Conservation (phyloP, 2,329 filamentous ascomycete species). For the Chrysoporthe austroafricana region DNA sequence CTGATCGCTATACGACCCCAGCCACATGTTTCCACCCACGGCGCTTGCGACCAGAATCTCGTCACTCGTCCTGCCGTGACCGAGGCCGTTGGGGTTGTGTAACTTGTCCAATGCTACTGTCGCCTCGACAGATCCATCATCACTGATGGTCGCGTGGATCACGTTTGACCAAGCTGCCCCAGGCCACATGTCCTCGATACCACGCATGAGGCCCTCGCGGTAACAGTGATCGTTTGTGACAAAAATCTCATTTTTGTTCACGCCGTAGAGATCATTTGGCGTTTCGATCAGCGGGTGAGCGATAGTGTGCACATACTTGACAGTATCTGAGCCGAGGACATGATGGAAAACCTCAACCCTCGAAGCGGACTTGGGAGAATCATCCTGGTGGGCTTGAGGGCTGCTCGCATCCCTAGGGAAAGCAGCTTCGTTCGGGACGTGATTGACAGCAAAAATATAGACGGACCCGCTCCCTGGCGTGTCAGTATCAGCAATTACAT, state of each 20-base stretch:
- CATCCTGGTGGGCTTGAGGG: slow-evolving; percentile 4
- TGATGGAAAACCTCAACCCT: slow-evolving; percentile 27
- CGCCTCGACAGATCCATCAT: slow-evolving; percentile 19
- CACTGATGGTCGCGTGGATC: slow-evolving; percentile 10
- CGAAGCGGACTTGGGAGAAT: slow-evolving; percentile 20
- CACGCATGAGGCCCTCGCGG: slow-evolving; percentile 21
- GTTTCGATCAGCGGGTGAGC: slow-evolving; percentile 27
- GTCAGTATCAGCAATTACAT: slow-evolving; percentile 56
- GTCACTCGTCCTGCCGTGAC: slow-evolving; percentile 20
- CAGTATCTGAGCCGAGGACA: slow-evolving; percentile 19
- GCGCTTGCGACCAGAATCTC: slow-evolving; percentile 25
- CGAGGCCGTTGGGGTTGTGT: slow-evolving; percentile 25
- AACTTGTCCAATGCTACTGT: slow-evolving; percentile 20
- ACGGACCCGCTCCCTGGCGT: slow-evolving; percentile 44
- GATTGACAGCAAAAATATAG: slow-evolving; percentile 65
- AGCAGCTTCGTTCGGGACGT: slow-evolving; percentile 50
- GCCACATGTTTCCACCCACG: slow-evolving; percentile 13
- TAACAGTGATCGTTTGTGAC: slow-evolving; percentile 27
- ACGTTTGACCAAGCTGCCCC: slow-evolving; percentile 24
- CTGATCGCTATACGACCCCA: slow-evolving; percentile 4
- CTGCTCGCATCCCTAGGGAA: slow-evolving; percentile 20
- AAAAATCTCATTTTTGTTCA: slow-evolving; percentile 22
- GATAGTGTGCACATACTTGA: slow-evolving; percentile 23
- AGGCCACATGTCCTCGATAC: slow-evolving; percentile 16
- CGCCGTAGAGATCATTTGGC: slow-evolving; percentile 25